Evolutionary conservation across 139 green algal genomes (phyloP).

Genomic region (Penium margaritaceum): DNA sequence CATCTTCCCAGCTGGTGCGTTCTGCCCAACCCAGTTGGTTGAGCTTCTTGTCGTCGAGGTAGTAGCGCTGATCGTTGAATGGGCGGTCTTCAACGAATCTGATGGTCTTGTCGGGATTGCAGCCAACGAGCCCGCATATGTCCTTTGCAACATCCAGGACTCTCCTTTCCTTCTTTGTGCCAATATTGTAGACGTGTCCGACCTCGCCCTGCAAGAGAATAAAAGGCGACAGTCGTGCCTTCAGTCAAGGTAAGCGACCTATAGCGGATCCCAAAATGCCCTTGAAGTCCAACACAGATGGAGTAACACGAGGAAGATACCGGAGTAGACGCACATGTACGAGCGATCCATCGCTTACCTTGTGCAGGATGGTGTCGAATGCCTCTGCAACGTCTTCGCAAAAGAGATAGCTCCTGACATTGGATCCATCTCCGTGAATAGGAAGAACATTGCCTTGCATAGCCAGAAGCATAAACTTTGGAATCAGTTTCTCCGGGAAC

Average conservation of each 20-base stretch:
- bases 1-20: conserved; percentile 76
- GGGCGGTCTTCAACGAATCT: conserved; percentile 44
- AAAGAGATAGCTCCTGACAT: conserved; percentile 54
- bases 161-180: conserved; percentile 82
- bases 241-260: too few relatives aligned
- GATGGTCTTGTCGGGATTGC: conserved; percentile 56
- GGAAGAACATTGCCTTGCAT: conserved; percentile 56
- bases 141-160: conserved; percentile 72
- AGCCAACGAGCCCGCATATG: conserved; percentile 50
- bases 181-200: conserved; percentile 93
- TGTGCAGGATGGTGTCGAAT: conserved; percentile 39
- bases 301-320: too few relatives aligned
- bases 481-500: conserved; percentile 63
- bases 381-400: conserved; percentile 78
- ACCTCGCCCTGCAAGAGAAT: conserved; percentile 35
- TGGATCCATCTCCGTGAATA: conserved; percentile 58
- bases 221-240: too few relatives aligned
- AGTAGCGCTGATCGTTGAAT: conserved; percentile 75
- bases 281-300: too few relatives aligned
- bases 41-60: conserved; percentile 87
- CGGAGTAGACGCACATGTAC: too few relatives aligned
- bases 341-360: too few relatives aligned
- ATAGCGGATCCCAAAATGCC: too few relatives aligned
- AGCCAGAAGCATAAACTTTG: conserved; percentile 54
- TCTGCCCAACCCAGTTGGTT: conserved; percentile 80